Conservation (phyloP, 2,329 filamentous ascomycete species). For the Cladophialophora chaetospira region DNA sequence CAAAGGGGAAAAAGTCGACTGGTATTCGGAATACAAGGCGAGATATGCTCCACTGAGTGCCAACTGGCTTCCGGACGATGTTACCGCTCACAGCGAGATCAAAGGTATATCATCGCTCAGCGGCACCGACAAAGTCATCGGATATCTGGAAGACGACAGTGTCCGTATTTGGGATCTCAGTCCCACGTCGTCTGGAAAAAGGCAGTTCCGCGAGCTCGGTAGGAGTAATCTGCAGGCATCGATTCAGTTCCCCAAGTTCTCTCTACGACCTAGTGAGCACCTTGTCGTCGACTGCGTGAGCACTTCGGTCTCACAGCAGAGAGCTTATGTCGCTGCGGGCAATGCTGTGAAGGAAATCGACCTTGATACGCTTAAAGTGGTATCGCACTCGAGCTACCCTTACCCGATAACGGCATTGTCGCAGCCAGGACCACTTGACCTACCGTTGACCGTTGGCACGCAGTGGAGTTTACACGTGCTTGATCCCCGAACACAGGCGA, state of each 20-base stretch:
- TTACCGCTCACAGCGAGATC: conserved; percentile 41
- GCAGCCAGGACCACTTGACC: conserved; percentile 59
- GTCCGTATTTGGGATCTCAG: conserved; percentile 83
- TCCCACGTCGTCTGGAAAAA: conserved; percentile 49
- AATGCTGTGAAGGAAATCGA: conserved; percentile 80
- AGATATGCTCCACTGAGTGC: conserved; percentile 72
- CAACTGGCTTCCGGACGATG: conserved; percentile 69
- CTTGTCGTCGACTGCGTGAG: conserved; percentile 77
- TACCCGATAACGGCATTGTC: conserved; percentile 85
- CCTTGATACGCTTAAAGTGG: conserved; percentile 68
- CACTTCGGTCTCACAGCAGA: conserved; percentile 67
- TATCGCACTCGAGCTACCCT: conserved; percentile 72
- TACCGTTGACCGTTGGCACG: conserved; percentile 82
- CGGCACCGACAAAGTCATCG: conserved; percentile 43
- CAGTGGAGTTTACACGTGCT: conserved; percentile 79
- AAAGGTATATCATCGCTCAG: conserved; percentile 38
- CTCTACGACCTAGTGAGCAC: conserved; percentile 44
- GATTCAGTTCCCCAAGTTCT: conserved; percentile 61
- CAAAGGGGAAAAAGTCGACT: conserved; percentile 70
- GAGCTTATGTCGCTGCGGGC: conserved; percentile 78
- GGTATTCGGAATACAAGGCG: conserved; percentile 88
- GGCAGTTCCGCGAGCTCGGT: conserved; percentile 64
- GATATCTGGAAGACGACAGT: conserved; percentile 80
- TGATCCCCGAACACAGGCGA: conserved; percentile 63
- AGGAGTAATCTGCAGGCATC: conserved; percentile 60